These are phyloP conservation scores for Fomes fomentarius DNA, from an alignment of 1,284 basidiomycete genomes.

Conservation along the genomic window DNA sequence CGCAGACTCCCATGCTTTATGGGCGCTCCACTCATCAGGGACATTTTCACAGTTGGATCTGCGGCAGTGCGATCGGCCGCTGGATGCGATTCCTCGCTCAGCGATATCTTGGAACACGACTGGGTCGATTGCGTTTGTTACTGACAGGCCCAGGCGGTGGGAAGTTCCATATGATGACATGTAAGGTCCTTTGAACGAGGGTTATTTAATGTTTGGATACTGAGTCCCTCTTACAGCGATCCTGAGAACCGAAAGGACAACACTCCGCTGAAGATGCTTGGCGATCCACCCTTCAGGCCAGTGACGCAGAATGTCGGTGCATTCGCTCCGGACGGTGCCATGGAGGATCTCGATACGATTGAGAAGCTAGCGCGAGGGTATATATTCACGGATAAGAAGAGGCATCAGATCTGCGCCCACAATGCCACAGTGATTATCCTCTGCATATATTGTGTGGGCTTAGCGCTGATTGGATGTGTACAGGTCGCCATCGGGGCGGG, in stretches of 20 bases:
- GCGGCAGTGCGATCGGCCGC: constrained; percentile 59
- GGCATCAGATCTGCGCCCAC: constrained; percentile 51
- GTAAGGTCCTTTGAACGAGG: no score
- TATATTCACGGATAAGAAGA: constrained; percentile 58
- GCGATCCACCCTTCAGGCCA: constrained; percentile 52
- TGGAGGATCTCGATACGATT: constrained; percentile 55
- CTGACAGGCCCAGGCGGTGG: constrained; percentile 59
- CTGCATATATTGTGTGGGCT: background rate
- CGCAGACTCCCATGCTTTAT: constrained; percentile 73
- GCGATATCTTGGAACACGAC: constrained; percentile 71
- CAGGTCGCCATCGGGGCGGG: constrained; percentile 67
- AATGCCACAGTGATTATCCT: constrained; percentile 58
- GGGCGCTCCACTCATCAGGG: constrained; percentile 78
- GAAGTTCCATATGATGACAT: constrained; percentile 87
- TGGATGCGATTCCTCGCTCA: constrained; percentile 73
- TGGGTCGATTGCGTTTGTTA: constrained; percentile 73
- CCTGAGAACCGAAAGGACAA: constrained; percentile 48
- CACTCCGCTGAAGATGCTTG: constrained; percentile 49
- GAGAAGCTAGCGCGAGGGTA: constrained; percentile 70
- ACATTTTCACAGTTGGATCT: constrained; percentile 82
- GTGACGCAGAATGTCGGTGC: constrained; percentile 59
- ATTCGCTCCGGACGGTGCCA: constrained; percentile 39
- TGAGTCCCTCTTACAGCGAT: constrained; percentile 27
- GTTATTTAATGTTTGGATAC: background rate
- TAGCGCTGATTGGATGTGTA: background rate